phyloP scores from a whole-genome alignment of 768 basidiomycete species.

The Tulasnella sp. region DNA sequence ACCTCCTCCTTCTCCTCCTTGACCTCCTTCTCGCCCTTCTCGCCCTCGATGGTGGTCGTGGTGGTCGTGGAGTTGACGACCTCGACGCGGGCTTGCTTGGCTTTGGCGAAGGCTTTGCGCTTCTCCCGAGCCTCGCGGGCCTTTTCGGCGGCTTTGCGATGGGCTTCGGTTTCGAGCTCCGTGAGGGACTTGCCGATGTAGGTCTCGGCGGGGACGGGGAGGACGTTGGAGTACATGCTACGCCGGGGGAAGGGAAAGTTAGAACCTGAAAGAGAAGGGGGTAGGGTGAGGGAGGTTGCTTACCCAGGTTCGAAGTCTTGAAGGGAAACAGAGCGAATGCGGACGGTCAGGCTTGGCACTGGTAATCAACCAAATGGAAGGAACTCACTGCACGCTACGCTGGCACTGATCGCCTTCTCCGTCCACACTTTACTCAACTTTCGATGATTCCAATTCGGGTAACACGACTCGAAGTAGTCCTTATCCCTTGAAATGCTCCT shows the following conservation, averaged over 20 bases:
- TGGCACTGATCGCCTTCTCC: slow-evolving; percentile 4
- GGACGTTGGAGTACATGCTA: not conserved
- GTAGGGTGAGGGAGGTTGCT: too few species aligned
- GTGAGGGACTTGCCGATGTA: slow-evolving; percentile 1
- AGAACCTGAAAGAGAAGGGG: too few species aligned
- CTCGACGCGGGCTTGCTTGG: not conserved
- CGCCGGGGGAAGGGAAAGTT: too few species aligned
- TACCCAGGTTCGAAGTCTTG: slow-evolving; percentile 3
- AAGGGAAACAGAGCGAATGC: not conserved
- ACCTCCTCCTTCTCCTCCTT: not conserved
- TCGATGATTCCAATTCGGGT: slow-evolving; percentile 3
- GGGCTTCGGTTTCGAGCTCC: not conserved
- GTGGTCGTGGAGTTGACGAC: not conserved
- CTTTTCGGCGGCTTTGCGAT: not conserved
- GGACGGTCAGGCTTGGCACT: not conserved
- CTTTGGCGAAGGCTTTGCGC: not conserved
- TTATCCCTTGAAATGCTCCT: not conserved
- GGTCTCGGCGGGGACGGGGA: not conserved
- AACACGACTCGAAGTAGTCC: slow-evolving; percentile 6
- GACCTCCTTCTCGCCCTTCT: not conserved
- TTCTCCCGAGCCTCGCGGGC: not conserved
- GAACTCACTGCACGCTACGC: slow-evolving; percentile 9
- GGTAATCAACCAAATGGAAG: not conserved
- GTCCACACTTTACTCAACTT: slow-evolving; percentile 8
- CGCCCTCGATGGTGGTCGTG: not conserved